Percentiles rank a stretch among this genome's conserved stretches.
Evolutionary conservation across 495 filamentous ascomycete species (phyloP).

Genomic region (Astrothelium macrocarpum): DNA sequence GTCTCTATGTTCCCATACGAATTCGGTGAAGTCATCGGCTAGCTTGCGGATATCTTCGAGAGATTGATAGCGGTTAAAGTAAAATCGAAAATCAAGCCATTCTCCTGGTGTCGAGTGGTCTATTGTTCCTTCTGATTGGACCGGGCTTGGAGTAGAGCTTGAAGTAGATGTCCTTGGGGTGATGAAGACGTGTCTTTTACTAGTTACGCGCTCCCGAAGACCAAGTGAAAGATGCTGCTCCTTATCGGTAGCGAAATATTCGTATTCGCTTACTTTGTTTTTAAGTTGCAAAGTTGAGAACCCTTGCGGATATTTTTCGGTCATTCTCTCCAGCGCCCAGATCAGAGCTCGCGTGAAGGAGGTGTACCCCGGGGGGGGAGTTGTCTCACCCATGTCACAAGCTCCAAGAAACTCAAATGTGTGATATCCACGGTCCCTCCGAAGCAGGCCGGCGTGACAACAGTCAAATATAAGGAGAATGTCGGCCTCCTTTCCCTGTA

Average conservation of each 20-base stretch:
- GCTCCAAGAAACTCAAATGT: constrained; percentile 2
- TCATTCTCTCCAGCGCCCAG: constrained; percentile 2
- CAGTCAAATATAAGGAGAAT: constrained; percentile 5
- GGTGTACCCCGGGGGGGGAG: background rate
- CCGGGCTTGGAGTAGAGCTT: background rate
- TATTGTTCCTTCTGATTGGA: background rate
- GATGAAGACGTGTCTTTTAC: constrained; percentile 2
- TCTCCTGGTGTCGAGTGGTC: constrained; percentile 1
- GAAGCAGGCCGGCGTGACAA: background rate
- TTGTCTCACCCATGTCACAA: constrained; percentile 3
- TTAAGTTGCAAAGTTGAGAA: constrained; percentile 5
- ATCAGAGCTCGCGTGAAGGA: constrained; percentile 7
- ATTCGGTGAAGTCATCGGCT: constrained; percentile 4
- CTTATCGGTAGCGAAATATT: background rate
- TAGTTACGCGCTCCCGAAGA: background rate
- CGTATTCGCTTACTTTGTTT: constrained; percentile 3
- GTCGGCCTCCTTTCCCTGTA: constrained; percentile 4
- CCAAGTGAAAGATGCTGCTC: background rate
- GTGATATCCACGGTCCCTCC: constrained; percentile 2
- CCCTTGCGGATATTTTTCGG: constrained; percentile 4
- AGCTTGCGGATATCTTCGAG: constrained; percentile 2
- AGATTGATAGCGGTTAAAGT: constrained; percentile 4
- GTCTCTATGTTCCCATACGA: constrained; percentile 4
- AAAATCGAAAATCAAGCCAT: constrained; percentile 6
- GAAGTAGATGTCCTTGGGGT: constrained; percentile 1